phyloP scores from a whole-genome alignment of 768 basidiomycete species.

The Pulveroboletus frians region DNA sequence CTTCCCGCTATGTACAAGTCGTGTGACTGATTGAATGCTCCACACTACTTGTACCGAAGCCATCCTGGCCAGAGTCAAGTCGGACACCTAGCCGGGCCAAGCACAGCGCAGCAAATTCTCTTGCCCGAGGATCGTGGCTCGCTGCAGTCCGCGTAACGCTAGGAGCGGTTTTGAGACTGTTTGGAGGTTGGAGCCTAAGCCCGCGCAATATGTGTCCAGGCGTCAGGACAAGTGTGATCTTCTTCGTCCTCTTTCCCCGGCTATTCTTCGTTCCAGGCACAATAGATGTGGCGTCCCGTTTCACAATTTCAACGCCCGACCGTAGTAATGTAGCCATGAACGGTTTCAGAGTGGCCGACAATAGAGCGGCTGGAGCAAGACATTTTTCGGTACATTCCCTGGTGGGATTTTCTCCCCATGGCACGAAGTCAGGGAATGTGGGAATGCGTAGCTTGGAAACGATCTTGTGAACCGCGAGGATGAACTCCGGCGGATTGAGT shows the following conservation, averaged over 20 bases:
- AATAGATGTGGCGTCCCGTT: conserved; percentile 28
- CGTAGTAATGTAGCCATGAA: conserved; percentile 33
- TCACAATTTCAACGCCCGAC: conserved; percentile 29
- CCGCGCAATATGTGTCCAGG: conserved; percentile 40
- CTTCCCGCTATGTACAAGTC: no score
- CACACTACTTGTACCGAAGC: background rate
- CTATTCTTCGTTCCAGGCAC: conserved; percentile 14
- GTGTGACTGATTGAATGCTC: background rate
- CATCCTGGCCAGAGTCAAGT: conserved; percentile 17
- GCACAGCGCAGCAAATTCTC: conserved; percentile 24
- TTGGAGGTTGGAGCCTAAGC: conserved; percentile 15
- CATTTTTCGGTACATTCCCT: conserved; percentile 13
- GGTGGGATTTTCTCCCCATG: conserved; percentile 3
- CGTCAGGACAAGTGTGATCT: conserved; percentile 29
- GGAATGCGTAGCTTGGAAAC: conserved; percentile 18
- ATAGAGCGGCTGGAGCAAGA: conserved; percentile 36
- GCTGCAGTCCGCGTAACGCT: background rate
- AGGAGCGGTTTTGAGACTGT: background rate
- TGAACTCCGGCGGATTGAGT: conserved; percentile 24
- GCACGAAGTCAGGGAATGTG: conserved; percentile 13
- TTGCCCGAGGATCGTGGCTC: conserved; percentile 4
- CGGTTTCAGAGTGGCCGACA: conserved; percentile 30
- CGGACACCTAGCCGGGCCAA: conserved; percentile 30
- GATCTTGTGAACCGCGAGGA: conserved; percentile 25
- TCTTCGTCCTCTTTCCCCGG: conserved; percentile 22